phyloP scores from a whole-genome alignment of 73 alveolate species.

The Paramecium pentaurelia region DNA sequence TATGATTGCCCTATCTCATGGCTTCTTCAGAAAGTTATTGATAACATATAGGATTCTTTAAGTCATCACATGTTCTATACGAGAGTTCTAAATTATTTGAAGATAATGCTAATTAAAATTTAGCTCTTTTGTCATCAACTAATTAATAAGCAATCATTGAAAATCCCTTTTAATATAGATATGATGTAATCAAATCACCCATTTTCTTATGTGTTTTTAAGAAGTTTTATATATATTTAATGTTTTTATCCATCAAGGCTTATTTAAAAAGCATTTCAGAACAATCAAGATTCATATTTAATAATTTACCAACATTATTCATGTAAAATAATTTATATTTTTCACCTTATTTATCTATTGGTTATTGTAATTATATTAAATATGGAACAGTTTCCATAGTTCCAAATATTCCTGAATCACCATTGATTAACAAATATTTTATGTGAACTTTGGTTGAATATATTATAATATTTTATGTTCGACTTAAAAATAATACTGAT shows the following conservation, averaged over 20 bases:
- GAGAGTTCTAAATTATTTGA: conserved; percentile 50
- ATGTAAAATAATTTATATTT: background rate
- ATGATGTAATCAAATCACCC: conserved; percentile 67
- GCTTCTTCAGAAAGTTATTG: conserved; percentile 53
- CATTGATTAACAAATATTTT: conserved; percentile 81
- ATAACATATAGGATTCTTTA: conserved; percentile 17
- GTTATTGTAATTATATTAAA: conserved; percentile 38
- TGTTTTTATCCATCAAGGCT: conserved; percentile 68
- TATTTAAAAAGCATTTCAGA: conserved; percentile 70
- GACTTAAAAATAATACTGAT: conserved; percentile 75
- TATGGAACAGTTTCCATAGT: conserved; percentile 66
- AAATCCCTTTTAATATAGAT: conserved; percentile 68
- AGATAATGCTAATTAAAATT: conserved; percentile 43
- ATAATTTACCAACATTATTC: background rate
- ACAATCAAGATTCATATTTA: conserved; percentile 57
- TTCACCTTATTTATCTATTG: background rate
- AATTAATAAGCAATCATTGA: conserved; percentile 68
- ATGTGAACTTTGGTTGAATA: conserved; percentile 91
- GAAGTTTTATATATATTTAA: conserved; percentile 57
- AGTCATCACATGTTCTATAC: conserved; percentile 30
- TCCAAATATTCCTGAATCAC: conserved; percentile 70
- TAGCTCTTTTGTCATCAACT: conserved; percentile 54
- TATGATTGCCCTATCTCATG: conserved; percentile 52
- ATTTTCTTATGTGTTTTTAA: conserved; percentile 55
- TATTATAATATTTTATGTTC: conserved; percentile 83